Conservation (phyloP, 768 basidiomycete species). For the Kwoniella botswanensis region DNA sequence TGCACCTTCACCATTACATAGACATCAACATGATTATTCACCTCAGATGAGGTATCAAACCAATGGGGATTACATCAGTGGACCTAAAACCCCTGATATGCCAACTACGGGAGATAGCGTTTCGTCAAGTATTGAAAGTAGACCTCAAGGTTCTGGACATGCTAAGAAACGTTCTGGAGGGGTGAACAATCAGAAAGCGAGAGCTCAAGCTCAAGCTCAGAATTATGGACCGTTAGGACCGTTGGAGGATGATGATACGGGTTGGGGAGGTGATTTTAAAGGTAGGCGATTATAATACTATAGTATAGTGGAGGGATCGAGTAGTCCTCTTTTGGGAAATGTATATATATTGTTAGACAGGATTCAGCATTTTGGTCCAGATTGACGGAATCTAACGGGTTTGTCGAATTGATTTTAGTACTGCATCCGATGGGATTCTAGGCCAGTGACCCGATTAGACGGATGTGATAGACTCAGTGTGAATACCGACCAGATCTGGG, state of each 20-base stretch:
- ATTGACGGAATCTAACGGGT: too few relatives aligned
- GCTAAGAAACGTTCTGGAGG: conserved; percentile 56
- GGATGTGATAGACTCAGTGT: too few relatives aligned
- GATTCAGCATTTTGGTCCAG: too few relatives aligned
- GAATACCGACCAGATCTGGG: too few relatives aligned
- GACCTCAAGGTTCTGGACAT: conserved; percentile 45
- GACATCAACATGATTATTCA: conserved; percentile 28
- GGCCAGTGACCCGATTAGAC: too few relatives aligned
- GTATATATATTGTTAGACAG: neutral
- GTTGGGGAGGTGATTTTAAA: conserved; percentile 38
- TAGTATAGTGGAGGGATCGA: neutral
- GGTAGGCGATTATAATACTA: conserved; percentile 14
- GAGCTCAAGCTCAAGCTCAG: neutral
- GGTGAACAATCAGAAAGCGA: conserved; percentile 7
- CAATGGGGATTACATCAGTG: conserved; percentile 1
- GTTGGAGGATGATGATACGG: conserved; percentile 36
- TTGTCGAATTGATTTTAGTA: too few relatives aligned
- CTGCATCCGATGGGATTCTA: too few relatives aligned
- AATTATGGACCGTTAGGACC: conserved; percentile 54
- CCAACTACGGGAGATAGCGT: conserved; percentile 39
- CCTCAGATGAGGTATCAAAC: conserved; percentile 18
- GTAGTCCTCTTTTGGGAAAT: neutral
- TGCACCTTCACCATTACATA: conserved; percentile 32
- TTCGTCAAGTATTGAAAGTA: conserved; percentile 45
- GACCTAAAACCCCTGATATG: conserved; percentile 24